Percentiles rank a stretch among this genome's conserved stretches.
These are phyloP conservation scores for Exophiala sp. DNA, from an alignment of 2,329 filamentous ascomycete genomes.

Conservation along the genomic window DNA sequence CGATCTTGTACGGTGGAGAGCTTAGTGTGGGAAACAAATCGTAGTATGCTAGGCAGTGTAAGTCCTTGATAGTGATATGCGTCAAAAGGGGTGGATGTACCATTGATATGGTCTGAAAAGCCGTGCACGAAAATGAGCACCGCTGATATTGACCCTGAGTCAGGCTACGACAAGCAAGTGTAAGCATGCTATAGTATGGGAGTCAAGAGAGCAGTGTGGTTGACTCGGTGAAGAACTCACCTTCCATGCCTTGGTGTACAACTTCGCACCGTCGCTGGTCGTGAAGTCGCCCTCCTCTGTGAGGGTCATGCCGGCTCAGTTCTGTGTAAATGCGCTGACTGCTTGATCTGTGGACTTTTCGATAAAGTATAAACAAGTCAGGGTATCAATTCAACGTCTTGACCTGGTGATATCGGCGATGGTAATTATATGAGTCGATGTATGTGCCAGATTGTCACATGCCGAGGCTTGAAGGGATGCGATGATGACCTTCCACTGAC, in stretches of 20 bases:
- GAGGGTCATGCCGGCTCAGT: conserved; percentile 33
- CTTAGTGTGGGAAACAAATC: conserved; percentile 70
- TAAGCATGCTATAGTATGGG: background rate
- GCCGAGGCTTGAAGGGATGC: too few relatives aligned
- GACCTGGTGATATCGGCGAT: too few relatives aligned
- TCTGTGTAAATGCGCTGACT: too few relatives aligned
- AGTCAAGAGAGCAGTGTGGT: background rate
- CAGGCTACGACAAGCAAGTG: conserved; percentile 10
- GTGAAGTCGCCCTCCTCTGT: conserved; percentile 52
- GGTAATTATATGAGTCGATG: too few relatives aligned
- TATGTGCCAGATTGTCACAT: too few relatives aligned
- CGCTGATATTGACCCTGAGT: conserved; percentile 53
- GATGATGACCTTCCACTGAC: too few relatives aligned
- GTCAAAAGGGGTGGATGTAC: conserved; percentile 50
- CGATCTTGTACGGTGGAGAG: conserved; percentile 60
- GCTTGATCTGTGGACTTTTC: too few relatives aligned
- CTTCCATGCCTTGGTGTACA: conserved; percentile 63
- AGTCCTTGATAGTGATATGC: conserved; percentile 14
- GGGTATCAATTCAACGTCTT: background rate
- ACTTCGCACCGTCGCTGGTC: conserved; percentile 50
- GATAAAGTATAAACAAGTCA: background rate
- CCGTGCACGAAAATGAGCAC: conserved; percentile 82
- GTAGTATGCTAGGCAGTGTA: conserved; percentile 55
- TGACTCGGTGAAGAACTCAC: conserved; percentile 37
- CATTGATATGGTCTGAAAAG: conserved; percentile 63